These are phyloP conservation scores for Colletotrichum euphorbiae DNA, from an alignment of 2,329 filamentous ascomycete genomes.

Conservation along the genomic window DNA sequence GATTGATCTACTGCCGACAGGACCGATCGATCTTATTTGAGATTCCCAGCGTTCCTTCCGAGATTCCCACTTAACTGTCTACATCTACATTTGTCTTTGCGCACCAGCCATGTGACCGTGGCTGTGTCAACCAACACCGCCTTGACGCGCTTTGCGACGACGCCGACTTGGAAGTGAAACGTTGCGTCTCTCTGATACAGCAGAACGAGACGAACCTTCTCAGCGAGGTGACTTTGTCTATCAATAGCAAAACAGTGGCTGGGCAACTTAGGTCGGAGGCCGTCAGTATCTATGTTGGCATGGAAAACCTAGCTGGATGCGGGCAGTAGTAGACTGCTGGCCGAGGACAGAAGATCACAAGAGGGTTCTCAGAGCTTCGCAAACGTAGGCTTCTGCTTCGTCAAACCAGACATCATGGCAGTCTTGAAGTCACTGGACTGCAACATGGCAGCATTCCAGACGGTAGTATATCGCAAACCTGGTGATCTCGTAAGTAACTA, in stretches of 20 bases:
- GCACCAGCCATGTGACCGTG: conserved; percentile 9
- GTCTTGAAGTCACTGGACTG: conserved; percentile 82
- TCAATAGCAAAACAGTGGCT: background rate
- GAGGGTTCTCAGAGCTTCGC: conserved; percentile 74
- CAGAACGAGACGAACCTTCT: background rate
- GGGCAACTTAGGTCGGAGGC: background rate
- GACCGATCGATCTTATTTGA: background rate
- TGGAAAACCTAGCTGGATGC: background rate
- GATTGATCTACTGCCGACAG: conserved; percentile 48
- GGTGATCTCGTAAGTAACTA: conserved; percentile 15
- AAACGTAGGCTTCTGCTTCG: conserved; percentile 84
- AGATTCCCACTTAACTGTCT: background rate
- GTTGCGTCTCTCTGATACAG: conserved; percentile 3
- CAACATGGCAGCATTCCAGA: conserved; percentile 88
- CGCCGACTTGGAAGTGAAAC: background rate
- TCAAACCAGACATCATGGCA: conserved; percentile 80
- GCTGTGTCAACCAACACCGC: conserved; percentile 7
- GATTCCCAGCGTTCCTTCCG: background rate
- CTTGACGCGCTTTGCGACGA: background rate
- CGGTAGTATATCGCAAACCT: conserved; percentile 83
- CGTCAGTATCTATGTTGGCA: background rate
- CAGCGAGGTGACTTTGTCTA: background rate
- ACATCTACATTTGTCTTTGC: background rate
- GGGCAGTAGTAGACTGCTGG: no score
- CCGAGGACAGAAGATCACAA: background rate